Conservation (phyloP, 1,284 basidiomycete genomes). For the Gastroboletus turbinatus region DNA sequence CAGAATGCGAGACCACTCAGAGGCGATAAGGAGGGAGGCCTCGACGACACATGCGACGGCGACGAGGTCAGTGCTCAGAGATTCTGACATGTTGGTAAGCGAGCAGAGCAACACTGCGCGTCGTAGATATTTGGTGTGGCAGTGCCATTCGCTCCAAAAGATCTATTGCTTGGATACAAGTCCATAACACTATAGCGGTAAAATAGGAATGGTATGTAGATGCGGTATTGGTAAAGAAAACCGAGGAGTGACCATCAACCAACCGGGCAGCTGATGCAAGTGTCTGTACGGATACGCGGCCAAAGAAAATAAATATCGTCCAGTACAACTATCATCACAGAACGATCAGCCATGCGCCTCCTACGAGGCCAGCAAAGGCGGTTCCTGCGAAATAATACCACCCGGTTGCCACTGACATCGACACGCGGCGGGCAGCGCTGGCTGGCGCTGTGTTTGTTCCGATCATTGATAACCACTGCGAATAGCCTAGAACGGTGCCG, state of each 20-base stretch:
- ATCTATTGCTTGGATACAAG: slow-evolving; percentile 11
- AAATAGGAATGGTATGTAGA: slow-evolving; percentile 19
- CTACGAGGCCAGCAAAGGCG: slow-evolving; percentile 30
- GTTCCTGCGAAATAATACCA: slow-evolving; percentile 34
- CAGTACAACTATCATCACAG: slow-evolving; percentile 14
- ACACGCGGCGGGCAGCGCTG: slow-evolving; percentile 24
- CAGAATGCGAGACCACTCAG: slow-evolving; percentile 53
- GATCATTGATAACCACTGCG: slow-evolving; percentile 47
- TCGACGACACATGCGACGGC: slow-evolving; percentile 64
- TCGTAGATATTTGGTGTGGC: background rate
- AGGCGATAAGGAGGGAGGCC: slow-evolving; percentile 53
- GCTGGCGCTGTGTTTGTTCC: slow-evolving; percentile 41
- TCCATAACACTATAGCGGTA: slow-evolving; percentile 12
- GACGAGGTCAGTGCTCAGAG: slow-evolving; percentile 33
- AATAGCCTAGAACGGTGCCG: slow-evolving; percentile 56
- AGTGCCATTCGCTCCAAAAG: no score
- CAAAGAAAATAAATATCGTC: slow-evolving; percentile 11
- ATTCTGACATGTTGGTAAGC: slow-evolving; percentile 24
- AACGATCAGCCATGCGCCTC: slow-evolving; percentile 37
- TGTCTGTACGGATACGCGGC: slow-evolving; percentile 1
- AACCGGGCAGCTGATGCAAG: background rate
- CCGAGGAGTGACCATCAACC: background rate
- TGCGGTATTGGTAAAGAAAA: slow-evolving; percentile 9
- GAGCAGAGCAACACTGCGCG: background rate
- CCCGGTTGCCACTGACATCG: slow-evolving; percentile 23